Evolutionary conservation across 352 stramenopile genomes (phyloP).

Genomic region (Aphanomyces euteiches): DNA sequence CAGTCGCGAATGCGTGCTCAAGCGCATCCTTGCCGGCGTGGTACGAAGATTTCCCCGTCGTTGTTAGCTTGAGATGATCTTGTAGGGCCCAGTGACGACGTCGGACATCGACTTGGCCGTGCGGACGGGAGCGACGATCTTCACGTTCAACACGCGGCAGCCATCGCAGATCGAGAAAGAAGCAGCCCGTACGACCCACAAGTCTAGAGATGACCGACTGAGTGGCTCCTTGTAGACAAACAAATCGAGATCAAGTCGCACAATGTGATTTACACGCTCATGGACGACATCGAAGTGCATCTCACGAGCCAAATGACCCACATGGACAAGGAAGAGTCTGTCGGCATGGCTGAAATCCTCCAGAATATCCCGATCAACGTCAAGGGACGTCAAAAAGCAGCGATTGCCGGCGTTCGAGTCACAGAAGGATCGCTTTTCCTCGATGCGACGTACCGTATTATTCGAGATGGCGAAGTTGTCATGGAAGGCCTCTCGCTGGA

Average conservation of each 20-base stretch:
- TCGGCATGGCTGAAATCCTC: conserved; percentile 73
- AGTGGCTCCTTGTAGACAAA: conserved; percentile 45
- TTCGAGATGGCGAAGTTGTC: conserved; percentile 90
- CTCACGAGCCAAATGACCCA: conserved; percentile 61
- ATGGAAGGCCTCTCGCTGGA: conserved; percentile 77
- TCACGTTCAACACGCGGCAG: conserved; percentile 87
- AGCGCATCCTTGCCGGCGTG: conserved; percentile 80
- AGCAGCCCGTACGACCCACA: conserved; percentile 33
- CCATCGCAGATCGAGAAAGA: conserved; percentile 68
- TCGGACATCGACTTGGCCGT: conserved; percentile 82
- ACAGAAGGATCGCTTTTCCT: conserved; percentile 91
- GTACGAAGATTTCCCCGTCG: conserved; percentile 7
- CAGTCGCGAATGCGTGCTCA: conserved; percentile 61
- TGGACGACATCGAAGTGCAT: conserved; percentile 85
- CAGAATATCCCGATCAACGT: conserved; percentile 83
- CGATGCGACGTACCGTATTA: conserved; percentile 72
- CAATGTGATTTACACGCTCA: conserved; percentile 84
- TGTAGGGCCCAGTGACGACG: conserved; percentile 61
- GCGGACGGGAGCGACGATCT: conserved; percentile 76
- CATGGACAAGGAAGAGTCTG: conserved; percentile 58
- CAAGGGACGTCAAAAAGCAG: conserved; percentile 80
- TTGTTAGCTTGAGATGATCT: neutral
- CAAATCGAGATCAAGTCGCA: conserved; percentile 66
- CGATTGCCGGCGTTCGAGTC: conserved; percentile 95
- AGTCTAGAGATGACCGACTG: neutral